A percentile compares a stretch with the other conserved stretches of the same genome.
phyloP scores from a whole-genome alignment of 2,329 filamentous ascomycete genomes.

The Xylaria multiplex region DNA sequence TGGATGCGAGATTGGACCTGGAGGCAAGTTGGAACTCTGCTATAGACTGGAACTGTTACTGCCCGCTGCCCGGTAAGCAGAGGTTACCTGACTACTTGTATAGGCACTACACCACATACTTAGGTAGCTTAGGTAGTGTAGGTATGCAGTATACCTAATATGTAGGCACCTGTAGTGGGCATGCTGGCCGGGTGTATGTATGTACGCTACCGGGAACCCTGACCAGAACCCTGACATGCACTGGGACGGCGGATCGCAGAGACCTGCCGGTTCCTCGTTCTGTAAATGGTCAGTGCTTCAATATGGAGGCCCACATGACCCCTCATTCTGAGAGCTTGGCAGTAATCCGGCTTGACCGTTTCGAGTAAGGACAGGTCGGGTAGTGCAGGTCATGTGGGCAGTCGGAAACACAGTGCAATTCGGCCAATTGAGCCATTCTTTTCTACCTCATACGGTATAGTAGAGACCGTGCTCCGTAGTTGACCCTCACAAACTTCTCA shows the following conservation, averaged over 20 bases:
- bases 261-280: constrained; percentile 22
- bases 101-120: not conserved
- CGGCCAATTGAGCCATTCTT: constrained; percentile 26
- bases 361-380: constrained; percentile 19
- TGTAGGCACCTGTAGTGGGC: too few relatives aligned
- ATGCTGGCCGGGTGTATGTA: too few relatives aligned
- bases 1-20: constrained; percentile 1
- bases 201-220: too few relatives aligned
- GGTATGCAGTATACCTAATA: too few relatives aligned
- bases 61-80: too few relatives aligned
- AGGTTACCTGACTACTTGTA: not conserved
- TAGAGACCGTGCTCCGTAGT: too few relatives aligned
- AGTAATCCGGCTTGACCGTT: constrained; percentile 19
- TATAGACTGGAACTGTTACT: too few relatives aligned
- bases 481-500: too few relatives aligned
- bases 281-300: constrained; percentile 20
- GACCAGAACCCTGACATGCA: too few relatives aligned
- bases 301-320: constrained; percentile 26
- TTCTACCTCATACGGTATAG: too few relatives aligned
- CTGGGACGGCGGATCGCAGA: constrained; percentile 20
- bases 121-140: too few relatives aligned
- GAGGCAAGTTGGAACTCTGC: too few relatives aligned
- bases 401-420: constrained; percentile 32
- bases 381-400: constrained; percentile 31
- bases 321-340: constrained; percentile 36